Conservation (phyloP, 257 asterid species). For the Lycium ferocissimum region DNA sequence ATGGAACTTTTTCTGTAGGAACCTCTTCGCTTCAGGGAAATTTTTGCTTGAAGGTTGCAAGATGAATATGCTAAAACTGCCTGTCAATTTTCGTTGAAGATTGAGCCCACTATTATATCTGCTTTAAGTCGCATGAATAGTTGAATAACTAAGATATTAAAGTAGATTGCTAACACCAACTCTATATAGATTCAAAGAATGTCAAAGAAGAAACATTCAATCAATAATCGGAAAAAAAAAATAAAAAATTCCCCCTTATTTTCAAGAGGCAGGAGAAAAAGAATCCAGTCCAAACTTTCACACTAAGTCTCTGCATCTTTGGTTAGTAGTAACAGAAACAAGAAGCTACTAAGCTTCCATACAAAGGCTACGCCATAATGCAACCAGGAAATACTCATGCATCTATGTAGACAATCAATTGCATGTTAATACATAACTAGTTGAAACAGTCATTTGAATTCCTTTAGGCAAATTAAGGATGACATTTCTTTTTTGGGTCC, state of each 20-base stretch:
- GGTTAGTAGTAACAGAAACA: neutral
- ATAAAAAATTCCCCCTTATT: neutral
- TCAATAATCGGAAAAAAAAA: neutral
- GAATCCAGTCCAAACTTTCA: neutral
- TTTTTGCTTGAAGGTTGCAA: too few species aligned
- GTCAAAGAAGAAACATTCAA: neutral
- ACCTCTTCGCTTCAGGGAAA: too few species aligned
- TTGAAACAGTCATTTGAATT: neutral
- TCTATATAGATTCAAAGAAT: neutral
- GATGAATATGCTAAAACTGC: too few species aligned
- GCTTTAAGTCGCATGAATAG: neutral
- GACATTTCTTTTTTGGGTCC: neutral
- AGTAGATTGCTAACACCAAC: neutral
- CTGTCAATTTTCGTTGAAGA: too few species aligned
- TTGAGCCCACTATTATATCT: neutral
- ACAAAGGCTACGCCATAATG: neutral
- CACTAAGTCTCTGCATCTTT: too few species aligned
- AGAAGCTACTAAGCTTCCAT: neutral
- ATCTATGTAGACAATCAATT: neutral
- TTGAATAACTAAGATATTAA: neutral
- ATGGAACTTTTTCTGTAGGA: too few species aligned
- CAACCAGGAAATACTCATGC: neutral
- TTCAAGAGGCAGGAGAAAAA: neutral
- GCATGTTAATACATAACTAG: neutral
- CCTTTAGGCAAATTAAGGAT: neutral